Evolutionary conservation across 2,329 filamentous ascomycete genomes (phyloP).

Genomic region (Paraphoma chrysanthemicola): DNA sequence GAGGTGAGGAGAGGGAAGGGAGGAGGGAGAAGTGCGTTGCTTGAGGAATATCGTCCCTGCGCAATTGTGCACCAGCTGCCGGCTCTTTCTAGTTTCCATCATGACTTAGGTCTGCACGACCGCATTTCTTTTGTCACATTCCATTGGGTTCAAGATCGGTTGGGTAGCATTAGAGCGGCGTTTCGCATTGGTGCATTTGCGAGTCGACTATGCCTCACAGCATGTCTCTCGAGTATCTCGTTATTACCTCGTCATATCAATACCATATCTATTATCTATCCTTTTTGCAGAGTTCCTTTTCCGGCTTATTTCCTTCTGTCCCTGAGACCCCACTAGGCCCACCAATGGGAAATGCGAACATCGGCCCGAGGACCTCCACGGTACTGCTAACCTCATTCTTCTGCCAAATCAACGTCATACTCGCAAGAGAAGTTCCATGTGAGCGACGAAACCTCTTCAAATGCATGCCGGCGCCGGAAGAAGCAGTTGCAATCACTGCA

Average conservation of each 20-base stretch:
- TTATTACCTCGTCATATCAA: too few relatives aligned
- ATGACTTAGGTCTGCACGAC: not conserved
- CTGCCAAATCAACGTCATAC: conserved; percentile 11
- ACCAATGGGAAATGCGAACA: not conserved
- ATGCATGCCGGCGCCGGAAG: conserved; percentile 6
- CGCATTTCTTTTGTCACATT: conserved; percentile 17
- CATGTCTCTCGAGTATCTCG: too few relatives aligned
- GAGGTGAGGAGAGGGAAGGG: not conserved
- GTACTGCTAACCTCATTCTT: conserved; percentile 4
- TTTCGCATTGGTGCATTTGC: conserved; percentile 11
- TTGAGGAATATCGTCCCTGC: not conserved
- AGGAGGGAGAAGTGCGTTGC: conserved; percentile 8
- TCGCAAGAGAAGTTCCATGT: conserved; percentile 9
- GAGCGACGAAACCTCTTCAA: not conserved
- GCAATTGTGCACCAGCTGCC: too few relatives aligned
- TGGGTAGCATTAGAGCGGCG: conserved; percentile 16
- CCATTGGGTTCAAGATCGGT: not conserved
- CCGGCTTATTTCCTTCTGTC: not conserved
- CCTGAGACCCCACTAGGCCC: not conserved
- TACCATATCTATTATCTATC: not conserved
- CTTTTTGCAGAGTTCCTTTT: not conserved
- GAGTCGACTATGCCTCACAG: not conserved
- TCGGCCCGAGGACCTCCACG: conserved; percentile 8
- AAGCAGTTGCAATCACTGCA: conserved; percentile 1
- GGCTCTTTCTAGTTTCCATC: not conserved